Base-by-base conservation (phyloP, 1,284 basidiomycete species). In the Ceratobasidium sp. region DNA sequence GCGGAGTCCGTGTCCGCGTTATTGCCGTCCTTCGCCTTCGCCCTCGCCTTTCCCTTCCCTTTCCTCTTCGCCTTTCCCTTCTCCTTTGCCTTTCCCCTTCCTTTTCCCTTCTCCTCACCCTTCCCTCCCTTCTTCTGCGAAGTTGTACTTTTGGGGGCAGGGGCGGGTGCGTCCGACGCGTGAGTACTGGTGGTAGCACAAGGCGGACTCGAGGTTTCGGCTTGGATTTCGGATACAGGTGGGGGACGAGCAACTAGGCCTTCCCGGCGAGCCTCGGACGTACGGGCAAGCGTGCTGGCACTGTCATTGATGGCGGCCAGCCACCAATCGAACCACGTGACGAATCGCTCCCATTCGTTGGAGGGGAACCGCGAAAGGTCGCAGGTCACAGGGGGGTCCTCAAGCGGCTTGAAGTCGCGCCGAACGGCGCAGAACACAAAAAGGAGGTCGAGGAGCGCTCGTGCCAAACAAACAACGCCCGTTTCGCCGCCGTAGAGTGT, bases 321-420 rank as follows among this genome's bases (percentile, higher is more conserved):
- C 57, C 31, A 59, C 33, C 5, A 19, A 11, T 59, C 33, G 19
- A 59, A 14, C 33, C 29, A 31, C 1, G 15, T 17, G 7, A 41
- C 11, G 8, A 59, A 24, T 22, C 36, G 57, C 4, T 14, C n/a
- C 33, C 31, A 59, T 31, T 59, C 57, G 57, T 24, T 24, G 19
- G 41, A n/a, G 6, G 57, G 57, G 17, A 59, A 44, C 31, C 57
- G 33, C 5, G 57, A 59, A 33, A 59, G 15, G 11, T 59, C 57
- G 33, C 36, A 59, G 15, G 22, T 33, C 1, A 2, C 19, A 24
- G 33, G 57, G 41, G 29, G 22, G 3, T 31, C 17, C 19, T 22
- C 33, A n/a, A 33, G 57, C 14, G 22, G 24, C 22, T n/a, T 31
- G 9, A 59, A 41, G 22, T 59, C 41, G 36, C 22, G 41, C 33